Conservation (phyloP, 2,329 filamentous ascomycete genomes). For the Epicoccum nigrum region DNA sequence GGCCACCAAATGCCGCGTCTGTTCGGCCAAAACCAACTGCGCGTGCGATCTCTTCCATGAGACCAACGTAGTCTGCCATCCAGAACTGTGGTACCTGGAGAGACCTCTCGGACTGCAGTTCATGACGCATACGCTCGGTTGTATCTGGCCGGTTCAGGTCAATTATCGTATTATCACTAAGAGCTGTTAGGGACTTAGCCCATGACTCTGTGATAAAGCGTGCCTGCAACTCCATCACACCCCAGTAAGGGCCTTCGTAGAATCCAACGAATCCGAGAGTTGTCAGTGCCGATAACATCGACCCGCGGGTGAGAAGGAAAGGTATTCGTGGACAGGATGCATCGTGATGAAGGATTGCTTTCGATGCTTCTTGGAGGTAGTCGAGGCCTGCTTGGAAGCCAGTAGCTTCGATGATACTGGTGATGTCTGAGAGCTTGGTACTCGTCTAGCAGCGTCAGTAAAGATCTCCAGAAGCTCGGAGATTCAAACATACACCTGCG, state of each 20-base stretch:
- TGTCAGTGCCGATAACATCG: constrained; percentile 66
- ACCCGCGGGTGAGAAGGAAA: constrained; percentile 70
- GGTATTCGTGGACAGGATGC: constrained; percentile 58
- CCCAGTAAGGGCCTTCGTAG: constrained; percentile 85
- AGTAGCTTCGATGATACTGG: constrained; percentile 74
- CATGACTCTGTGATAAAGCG: constrained; percentile 69
- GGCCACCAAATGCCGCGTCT: constrained; percentile 50
- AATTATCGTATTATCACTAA: background rate
- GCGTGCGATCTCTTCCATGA: constrained; percentile 73
- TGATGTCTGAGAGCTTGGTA: constrained; percentile 18
- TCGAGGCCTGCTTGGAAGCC: constrained; percentile 72
- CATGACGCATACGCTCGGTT: constrained; percentile 52
- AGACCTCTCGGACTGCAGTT: constrained; percentile 34
- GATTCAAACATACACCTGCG: background rate
- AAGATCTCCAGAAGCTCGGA: background rate
- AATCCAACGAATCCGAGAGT: constrained; percentile 80
- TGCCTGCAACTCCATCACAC: constrained; percentile 85
- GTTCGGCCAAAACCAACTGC: constrained; percentile 60
- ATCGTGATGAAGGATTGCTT: constrained; percentile 64
- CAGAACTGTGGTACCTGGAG: constrained; percentile 72
- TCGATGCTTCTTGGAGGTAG: constrained; percentile 65
- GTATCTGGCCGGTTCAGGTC: constrained; percentile 27
- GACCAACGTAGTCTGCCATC: constrained; percentile 79
- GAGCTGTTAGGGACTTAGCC: constrained; percentile 44
- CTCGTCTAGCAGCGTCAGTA: constrained; percentile 17